Conservation (phyloP, 148 eudicot species). For the Vaccinium vitisidaea region DNA sequence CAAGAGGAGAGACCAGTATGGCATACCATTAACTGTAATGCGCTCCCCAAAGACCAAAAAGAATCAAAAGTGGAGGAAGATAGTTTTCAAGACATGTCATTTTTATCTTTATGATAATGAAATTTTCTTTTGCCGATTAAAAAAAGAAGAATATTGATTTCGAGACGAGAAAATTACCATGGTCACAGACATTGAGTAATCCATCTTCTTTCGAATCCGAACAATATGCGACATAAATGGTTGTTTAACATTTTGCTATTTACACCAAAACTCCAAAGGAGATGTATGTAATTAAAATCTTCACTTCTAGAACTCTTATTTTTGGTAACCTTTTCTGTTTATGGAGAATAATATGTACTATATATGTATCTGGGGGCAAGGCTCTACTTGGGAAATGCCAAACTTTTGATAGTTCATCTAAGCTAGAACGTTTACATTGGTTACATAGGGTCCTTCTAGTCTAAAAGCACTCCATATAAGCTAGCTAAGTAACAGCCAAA, state of each 20-base stretch:
- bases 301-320: neutral
- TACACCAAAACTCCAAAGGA: neutral
- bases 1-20: constrained; percentile 91
- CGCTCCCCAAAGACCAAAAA: constrained; percentile 52
- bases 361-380: neutral
- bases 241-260: neutral
- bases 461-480: neutral
- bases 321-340: neutral
- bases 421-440: neutral
- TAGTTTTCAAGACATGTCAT: constrained; percentile 17
- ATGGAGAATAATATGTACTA: neutral
- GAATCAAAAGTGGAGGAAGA: constrained; percentile 40
- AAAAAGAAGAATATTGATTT: neutral
- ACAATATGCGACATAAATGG: constrained; percentile 40
- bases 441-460: neutral
- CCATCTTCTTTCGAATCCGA: constrained; percentile 36
- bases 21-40: constrained; percentile 74
- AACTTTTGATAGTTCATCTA: neutral
- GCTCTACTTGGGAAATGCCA: neutral
- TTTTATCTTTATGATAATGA: no score
- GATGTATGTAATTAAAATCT: neutral
- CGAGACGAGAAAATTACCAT: constrained; percentile 43
- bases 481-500: neutral
- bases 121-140: no score
- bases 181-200: constrained; percentile 45